These are phyloP conservation scores for Leishmania amazonensis DNA, from an alignment of 208 protist genomes.

Conservation along the genomic window DNA sequence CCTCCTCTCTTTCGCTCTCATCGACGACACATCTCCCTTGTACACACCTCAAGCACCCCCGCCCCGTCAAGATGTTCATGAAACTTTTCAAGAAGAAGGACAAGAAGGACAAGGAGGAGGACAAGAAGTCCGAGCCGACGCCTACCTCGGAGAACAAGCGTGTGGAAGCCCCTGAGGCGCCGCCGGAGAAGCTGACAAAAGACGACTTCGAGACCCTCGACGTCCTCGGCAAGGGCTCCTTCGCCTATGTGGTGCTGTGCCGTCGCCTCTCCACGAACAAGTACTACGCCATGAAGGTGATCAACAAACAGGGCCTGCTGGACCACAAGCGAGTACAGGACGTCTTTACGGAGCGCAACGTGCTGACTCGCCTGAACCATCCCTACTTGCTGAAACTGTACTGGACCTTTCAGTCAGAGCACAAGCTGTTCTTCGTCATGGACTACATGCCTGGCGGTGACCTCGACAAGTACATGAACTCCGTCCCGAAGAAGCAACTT, in stretches of 20 bases:
- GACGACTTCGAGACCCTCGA: slow-evolving; percentile 94
- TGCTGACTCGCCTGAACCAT: slow-evolving; percentile 93
- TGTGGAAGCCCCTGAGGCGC: slow-evolving; percentile 18
- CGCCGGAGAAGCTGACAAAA: slow-evolving; percentile 85
- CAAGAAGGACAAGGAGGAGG: slow-evolving; percentile 89
- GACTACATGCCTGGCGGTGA: slow-evolving; percentile 96
- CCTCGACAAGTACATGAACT: slow-evolving; percentile 93
- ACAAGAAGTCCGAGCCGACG: slow-evolving; percentile 36
- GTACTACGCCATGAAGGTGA: slow-evolving; percentile 96
- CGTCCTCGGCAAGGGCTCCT: slow-evolving; percentile 95
- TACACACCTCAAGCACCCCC: background rate
- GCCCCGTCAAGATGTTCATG: slow-evolving; percentile 64
- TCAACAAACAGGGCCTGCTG: slow-evolving; percentile 91
- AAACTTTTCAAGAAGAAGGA: slow-evolving; percentile 85
- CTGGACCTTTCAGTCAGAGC: slow-evolving; percentile 97
- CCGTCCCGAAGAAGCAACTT: slow-evolving; percentile 82
- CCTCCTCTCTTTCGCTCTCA: background rate
- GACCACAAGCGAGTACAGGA: slow-evolving; percentile 92
- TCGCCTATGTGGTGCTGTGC: slow-evolving; percentile 95
- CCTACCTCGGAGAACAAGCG: slow-evolving; percentile 27
- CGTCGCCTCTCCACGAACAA: slow-evolving; percentile 86
- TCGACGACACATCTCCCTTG: background rate
- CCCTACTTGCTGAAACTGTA: slow-evolving; percentile 95
- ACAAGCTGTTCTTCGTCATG: slow-evolving; percentile 96
- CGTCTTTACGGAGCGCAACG: slow-evolving; percentile 93